Conservation (phyloP, 2,329 filamentous ascomycete genomes). For the Ophiostoma ips region DNA sequence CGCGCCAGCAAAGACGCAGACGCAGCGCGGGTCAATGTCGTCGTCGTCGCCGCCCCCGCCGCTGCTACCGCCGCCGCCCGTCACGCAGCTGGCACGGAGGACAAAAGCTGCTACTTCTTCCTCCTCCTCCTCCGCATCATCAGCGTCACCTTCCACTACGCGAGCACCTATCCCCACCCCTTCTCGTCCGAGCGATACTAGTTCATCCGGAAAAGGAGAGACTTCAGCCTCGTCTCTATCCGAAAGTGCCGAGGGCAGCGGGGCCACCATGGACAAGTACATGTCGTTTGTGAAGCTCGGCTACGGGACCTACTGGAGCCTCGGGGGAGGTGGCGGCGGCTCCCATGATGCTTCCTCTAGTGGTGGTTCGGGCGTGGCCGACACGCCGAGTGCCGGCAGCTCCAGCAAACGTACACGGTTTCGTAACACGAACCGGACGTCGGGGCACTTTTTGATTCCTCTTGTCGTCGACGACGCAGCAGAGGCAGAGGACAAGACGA, state of each 20-base stretch:
- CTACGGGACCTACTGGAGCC: conserved; percentile 52
- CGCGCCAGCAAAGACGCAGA: neutral
- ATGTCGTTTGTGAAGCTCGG: conserved; percentile 53
- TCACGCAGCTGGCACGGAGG: conserved; percentile 13
- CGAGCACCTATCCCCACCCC: neutral
- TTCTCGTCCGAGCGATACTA: conserved; percentile 3
- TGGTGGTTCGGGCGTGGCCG: neutral
- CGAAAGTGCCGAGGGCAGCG: conserved; percentile 9
- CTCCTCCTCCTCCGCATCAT: no score
- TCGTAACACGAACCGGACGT: conserved; percentile 7
- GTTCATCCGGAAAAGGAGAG: neutral
- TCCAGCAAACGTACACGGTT: neutral
- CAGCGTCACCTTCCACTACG: neutral
- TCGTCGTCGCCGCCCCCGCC: neutral
- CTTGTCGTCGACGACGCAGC: conserved; percentile 53
- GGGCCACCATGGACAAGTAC: conserved; percentile 37
- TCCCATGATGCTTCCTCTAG: conserved; percentile 7
- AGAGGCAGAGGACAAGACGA: conserved; percentile 18
- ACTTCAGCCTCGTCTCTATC: conserved; percentile 1
- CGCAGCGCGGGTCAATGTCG: neutral
- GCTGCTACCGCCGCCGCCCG: conserved; percentile 13
- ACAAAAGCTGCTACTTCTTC: no score
- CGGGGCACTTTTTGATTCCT: conserved; percentile 50
- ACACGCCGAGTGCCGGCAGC: neutral
- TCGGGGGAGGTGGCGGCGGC: conserved; percentile 21